Conservation (phyloP, 108 stramenopile species). For the Fistulifera solaris region DNA sequence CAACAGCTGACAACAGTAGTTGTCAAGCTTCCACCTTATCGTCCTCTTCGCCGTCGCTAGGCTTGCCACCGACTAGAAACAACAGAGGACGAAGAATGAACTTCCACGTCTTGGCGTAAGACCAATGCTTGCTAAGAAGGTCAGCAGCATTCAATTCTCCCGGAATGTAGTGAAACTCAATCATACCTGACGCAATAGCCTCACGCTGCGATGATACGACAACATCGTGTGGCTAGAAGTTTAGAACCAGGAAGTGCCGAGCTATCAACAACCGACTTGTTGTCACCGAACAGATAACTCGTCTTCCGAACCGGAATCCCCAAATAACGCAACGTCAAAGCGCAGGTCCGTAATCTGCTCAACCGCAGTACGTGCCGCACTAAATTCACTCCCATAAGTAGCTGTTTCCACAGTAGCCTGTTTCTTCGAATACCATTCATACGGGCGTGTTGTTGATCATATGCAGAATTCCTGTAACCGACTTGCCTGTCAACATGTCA, state of each 20-base stretch:
- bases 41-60: background rate
- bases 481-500: constrained; percentile 12
- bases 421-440: constrained; percentile 9
- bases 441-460: constrained; percentile 19
- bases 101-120: background rate
- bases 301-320: constrained; percentile 4
- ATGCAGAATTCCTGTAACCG: constrained; percentile 17
- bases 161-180: constrained; percentile 1
- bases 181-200: constrained; percentile 5
- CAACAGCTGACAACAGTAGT: too few species aligned
- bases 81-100: background rate
- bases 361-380: constrained; percentile 7
- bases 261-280: constrained; percentile 5
- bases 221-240: constrained; percentile 8
- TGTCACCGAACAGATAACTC: constrained; percentile 8
- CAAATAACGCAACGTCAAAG: background rate
- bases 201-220: constrained; percentile 5
- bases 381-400: constrained; percentile 14
- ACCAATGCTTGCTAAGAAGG: constrained; percentile 7
- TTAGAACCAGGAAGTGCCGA: background rate
- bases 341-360: constrained; percentile 12
- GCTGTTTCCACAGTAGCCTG: constrained; percentile 16
- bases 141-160: constrained; percentile 10
- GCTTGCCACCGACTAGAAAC: background rate
- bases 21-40: too few species aligned